A percentile compares a stretch with the other conserved stretches of the same genome.
Evolutionary conservation across 495 filamentous ascomycete genomes (phyloP).

Genomic region (Penicillium manginii): DNA sequence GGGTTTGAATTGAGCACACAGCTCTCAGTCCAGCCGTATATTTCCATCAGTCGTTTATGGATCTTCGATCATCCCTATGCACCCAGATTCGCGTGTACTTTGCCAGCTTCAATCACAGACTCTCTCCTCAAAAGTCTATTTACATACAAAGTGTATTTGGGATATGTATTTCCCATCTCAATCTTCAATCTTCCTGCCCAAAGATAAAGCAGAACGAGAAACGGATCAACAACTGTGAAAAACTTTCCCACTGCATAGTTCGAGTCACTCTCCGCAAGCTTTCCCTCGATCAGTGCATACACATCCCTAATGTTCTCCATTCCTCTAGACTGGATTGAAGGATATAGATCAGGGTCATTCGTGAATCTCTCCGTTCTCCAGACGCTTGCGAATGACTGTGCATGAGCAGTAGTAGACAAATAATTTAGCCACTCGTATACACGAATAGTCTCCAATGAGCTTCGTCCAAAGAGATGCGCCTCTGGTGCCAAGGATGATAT

Average conservation of each 20-base stretch:
- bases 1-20: no score
- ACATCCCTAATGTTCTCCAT: background rate
- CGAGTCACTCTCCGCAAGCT: background rate
- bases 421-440: background rate
- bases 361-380: conserved; percentile 3
- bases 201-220: background rate
- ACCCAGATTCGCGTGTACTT: background rate
- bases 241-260: background rate
- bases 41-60: no score
- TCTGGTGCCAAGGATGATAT: background rate
- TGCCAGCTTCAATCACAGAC: background rate
- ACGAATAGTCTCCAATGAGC: background rate
- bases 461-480: background rate
- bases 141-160: background rate
- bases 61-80: background rate
- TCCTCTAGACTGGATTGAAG: background rate
- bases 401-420: conserved; percentile 1
- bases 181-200: background rate
- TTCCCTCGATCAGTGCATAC: background rate
- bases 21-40: no score
- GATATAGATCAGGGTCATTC: background rate
- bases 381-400: background rate
- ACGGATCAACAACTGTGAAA: conserved; percentile 1
- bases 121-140: background rate
- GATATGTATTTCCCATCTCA: background rate